Base-by-base conservation (phyloP, 148 eudicot genomes). In the Fagopyrum esculentum region DNA sequence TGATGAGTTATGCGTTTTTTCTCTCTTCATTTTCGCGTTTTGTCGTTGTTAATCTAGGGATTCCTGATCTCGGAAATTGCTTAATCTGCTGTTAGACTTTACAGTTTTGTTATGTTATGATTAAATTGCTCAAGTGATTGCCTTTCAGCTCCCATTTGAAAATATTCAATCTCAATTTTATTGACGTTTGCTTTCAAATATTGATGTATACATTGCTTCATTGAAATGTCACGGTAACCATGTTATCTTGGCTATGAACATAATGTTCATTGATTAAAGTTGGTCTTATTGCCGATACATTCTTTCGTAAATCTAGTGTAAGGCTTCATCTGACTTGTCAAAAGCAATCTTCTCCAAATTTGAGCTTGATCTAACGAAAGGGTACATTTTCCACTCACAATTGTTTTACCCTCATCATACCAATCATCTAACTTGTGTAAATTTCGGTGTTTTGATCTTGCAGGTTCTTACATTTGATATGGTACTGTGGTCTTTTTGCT, bases 21-120 rank as follows among this genome's bases (percentile, higher is more conserved):
- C 26, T 35, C 3, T 35, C 3, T 57, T 40, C 11, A 22, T 40
- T 66, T 40, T 66, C 71, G 16, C 47, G 9, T 35, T 66, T 40
- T 66, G 71, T 40, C 71, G 44, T 63, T 63, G 45, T 66, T 40
- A 43, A 66, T 66, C 9, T 35, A 66, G 71, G 47, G 71, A 66
- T 66, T 66, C 68, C 30, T 43, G 43, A 9, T 29, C 17, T 29
- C 30, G 40, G 43, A 61, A 30, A 0, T 63, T 30, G 43, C 69
- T 63, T 5, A 43, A 66, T 35, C 63, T 61, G 3, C 68, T 61
- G 68, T 61, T 61, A 9, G 68, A 61, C 68, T 61, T 19, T 60
- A 29, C 45, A 66, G 46, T 66, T 40, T 66, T 40, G 69, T 63
- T 63, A 63, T 63, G 40, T 5, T 66, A 66, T 13, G 47, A 13